Evolutionary conservation across 352 stramenopile species (phyloP).

Genomic region (Blastocystis sp.): DNA sequence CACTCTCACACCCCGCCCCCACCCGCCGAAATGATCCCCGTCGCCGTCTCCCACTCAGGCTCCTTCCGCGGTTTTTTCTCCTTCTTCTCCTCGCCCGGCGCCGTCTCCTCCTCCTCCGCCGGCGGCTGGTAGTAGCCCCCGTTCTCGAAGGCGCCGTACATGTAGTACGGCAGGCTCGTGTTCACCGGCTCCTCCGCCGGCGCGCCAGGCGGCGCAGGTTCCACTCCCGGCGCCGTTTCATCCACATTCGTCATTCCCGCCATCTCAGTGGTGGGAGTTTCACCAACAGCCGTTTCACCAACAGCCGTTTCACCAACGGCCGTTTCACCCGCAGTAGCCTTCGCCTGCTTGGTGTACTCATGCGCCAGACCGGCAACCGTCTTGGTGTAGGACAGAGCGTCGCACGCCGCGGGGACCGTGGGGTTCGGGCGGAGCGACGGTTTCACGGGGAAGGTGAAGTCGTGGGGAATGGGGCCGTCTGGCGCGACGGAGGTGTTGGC

Average conservation of each 20-base stretch:
- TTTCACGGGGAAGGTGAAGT: conserved; percentile 60
- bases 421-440: conserved; percentile 47
- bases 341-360: conserved; percentile 9
- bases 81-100: conserved; percentile 49
- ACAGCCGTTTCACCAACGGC: too few relatives aligned
- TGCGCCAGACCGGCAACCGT: conserved; percentile 14
- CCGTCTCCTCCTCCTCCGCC: conserved; percentile 12
- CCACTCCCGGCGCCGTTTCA: not conserved
- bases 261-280: not conserved
- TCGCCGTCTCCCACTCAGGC: not conserved
- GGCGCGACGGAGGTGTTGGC: conserved; percentile 42
- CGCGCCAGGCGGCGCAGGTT: not conserved
- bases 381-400: not conserved
- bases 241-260: not conserved
- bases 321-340: not conserved
- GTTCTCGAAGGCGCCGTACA: not conserved
- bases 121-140: not conserved
- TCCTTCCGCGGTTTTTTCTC: not conserved
- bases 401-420: conserved; percentile 46
- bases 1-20: not conserved
- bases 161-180: not conserved
- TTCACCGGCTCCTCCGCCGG: not conserved
- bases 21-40: conserved; percentile 4
- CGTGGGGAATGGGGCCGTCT: conserved; percentile 47
- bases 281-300: not conserved